Evolutionary conservation across 2,329 filamentous ascomycete genomes (phyloP), one percentile per base, ranked within the genome.

Genomic region (Ophiostoma tasmaniense): DNA sequence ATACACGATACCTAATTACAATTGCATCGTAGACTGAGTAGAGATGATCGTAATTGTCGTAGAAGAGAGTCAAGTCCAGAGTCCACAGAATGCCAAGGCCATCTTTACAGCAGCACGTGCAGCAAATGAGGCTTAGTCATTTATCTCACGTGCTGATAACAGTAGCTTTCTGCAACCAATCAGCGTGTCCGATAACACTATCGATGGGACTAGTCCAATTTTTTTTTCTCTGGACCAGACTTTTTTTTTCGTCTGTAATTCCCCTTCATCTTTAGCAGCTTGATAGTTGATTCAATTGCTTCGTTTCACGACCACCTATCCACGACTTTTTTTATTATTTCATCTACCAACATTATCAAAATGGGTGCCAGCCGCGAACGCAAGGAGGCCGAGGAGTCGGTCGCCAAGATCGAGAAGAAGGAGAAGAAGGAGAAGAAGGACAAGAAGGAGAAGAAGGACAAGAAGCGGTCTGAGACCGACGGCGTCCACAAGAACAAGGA

Each of bases 381-480:
- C 59, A 71, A 74, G 68, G 73, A 71, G 66, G 73, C 70, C 65
- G 72, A 72, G 66, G 71, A 71, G 67, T 66, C 66, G n/a, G 69
- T 68, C 4, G 67, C 64, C 39, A 68, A 68, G 52, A 69, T 66
- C 52, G 70, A 71, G 4, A 72, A 72, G 70, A 71, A 70, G 66
- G 71, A 72, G 11, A 72, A 72, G 70, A 71, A 71, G 69, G 72
- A 73, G 1, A 73, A 72, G 71, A 72, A 73, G 70, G 73, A 83
- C 70, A 85, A 84, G 80, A 85, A 86, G 79, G 83, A 86, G 67
- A 85, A 86, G 82, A 85, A 81, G 76, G 80, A 81, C 55, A 80
- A 82, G 75, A 82, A 84, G 82, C 80, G 82, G 76, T 83, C 81
- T 78, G 84, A 86, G 70, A 81, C 80, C 68, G 80, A 82, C 69